phyloP scores from a whole-genome alignment of 2,329 filamentous ascomycete species.

The Cladosporium sp. region DNA sequence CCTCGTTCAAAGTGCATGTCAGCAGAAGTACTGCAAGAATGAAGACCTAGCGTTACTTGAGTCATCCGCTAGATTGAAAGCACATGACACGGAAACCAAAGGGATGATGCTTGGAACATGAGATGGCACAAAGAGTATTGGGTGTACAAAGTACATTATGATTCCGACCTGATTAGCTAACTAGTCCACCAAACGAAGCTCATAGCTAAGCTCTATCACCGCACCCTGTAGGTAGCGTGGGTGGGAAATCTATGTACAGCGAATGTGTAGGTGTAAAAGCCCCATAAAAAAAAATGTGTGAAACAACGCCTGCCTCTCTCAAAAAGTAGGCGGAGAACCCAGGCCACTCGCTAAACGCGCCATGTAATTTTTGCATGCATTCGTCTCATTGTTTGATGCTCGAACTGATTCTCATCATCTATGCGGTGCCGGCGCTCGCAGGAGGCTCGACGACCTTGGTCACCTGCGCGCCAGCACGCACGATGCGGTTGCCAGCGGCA shows the following conservation, averaged over 20 bases:
- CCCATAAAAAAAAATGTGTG: not conserved
- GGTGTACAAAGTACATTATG: conserved; percentile 18
- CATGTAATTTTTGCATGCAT: conserved; percentile 16
- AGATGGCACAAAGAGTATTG: not conserved
- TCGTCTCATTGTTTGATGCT: conserved; percentile 4
- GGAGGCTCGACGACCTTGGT: conserved; percentile 81
- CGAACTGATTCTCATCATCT: conserved; percentile 26
- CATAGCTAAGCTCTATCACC: conserved; percentile 6
- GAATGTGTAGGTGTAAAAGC: conserved; percentile 10
- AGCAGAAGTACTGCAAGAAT: not conserved
- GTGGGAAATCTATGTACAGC: conserved; percentile 10
- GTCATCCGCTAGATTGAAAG: not conserved
- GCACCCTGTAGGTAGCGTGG: not conserved
- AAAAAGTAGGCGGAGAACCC: not conserved
- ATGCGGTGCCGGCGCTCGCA: conserved; percentile 82
- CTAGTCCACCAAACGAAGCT: not conserved
- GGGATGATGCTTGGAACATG: no score
- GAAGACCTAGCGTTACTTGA: not conserved
- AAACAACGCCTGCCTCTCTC: conserved; percentile 4
- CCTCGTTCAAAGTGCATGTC: not conserved
- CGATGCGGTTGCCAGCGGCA: conserved; percentile 75
- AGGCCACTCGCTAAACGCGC: conserved; percentile 18
- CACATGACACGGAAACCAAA: no score
- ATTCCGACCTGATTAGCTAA: conserved; percentile 15
- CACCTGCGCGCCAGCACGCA: conserved; percentile 81